These are phyloP conservation scores for Colletotrichum neosansevieriae DNA, from an alignment of 2,329 filamentous ascomycete genomes.

Conservation along the genomic window DNA sequence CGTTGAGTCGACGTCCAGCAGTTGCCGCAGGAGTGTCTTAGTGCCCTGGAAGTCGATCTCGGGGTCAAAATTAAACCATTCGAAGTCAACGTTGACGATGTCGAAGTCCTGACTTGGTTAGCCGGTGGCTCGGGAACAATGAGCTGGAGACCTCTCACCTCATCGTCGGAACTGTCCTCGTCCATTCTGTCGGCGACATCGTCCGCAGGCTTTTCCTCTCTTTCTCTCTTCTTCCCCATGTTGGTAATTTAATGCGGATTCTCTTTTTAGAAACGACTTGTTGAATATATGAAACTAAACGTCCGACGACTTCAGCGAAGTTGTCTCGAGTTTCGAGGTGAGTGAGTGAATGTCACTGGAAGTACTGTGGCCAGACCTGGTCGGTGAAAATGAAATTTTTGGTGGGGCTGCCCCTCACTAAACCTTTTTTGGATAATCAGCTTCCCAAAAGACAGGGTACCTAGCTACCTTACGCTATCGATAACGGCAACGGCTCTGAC, in stretches of 20 bases:
- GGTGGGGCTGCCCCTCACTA: constrained; percentile 56
- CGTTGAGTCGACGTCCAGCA: constrained; percentile 88
- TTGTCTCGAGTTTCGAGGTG: neutral
- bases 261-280: neutral
- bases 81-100: constrained; percentile 95
- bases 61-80: constrained; percentile 96
- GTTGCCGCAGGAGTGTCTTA: constrained; percentile 88
- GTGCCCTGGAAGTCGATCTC: constrained; percentile 95
- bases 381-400: constrained; percentile 52
- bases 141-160: constrained; percentile 52
- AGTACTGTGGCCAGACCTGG: constrained; percentile 14
- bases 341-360: constrained; percentile 26
- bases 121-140: constrained; percentile 41
- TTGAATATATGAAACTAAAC: too few species aligned
- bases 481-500: too few species aligned
- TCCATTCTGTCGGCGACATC: constrained; percentile 61
- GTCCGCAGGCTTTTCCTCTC: constrained; percentile 60
- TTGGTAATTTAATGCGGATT: constrained; percentile 17
- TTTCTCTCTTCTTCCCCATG: constrained; percentile 65
- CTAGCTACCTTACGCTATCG: too few species aligned
- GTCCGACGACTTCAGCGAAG: neutral
- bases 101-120: constrained; percentile 77
- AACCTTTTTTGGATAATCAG: constrained; percentile 43
- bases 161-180: constrained; percentile 65
- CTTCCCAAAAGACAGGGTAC: too few species aligned